Evolutionary conservation across 345 rosid genomes (phyloP).

Genomic region (Balakata baccata): DNA sequence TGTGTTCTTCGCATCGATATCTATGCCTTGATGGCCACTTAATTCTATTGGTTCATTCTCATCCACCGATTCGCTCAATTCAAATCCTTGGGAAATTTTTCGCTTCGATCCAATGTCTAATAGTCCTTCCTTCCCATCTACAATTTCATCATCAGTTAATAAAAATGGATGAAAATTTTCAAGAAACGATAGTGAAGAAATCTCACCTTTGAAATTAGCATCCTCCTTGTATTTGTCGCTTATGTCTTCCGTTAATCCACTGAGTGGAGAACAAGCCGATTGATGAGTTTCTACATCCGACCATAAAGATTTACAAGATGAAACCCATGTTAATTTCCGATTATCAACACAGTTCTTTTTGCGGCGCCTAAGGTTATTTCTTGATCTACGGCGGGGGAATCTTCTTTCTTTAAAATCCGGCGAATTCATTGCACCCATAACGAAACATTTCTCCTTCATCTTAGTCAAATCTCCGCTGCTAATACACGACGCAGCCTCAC

Average conservation of each 20-base stretch:
- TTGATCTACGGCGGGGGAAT: slow-evolving; percentile 29
- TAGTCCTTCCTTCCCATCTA: slow-evolving; percentile 34
- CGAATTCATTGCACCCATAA: slow-evolving; percentile 13
- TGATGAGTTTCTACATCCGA: slow-evolving; percentile 19
- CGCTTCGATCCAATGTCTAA: slow-evolving; percentile 25
- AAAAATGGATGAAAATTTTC: background rate
- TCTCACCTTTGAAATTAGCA: slow-evolving; percentile 24
- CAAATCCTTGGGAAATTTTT: slow-evolving; percentile 27
- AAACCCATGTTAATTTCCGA: slow-evolving; percentile 27
- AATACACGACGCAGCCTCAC: slow-evolving; percentile 24
- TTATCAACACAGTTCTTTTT: slow-evolving; percentile 27
- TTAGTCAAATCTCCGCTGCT: background rate
- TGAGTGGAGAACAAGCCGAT: slow-evolving; percentile 20
- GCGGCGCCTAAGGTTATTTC: slow-evolving; percentile 41
- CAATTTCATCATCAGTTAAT: slow-evolving; percentile 4
- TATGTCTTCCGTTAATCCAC: slow-evolving; percentile 22
- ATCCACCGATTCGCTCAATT: slow-evolving; percentile 16
- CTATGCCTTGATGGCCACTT: slow-evolving; percentile 23
- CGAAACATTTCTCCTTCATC: slow-evolving; percentile 16
- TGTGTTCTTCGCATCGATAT: slow-evolving; percentile 26
- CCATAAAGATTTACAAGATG: slow-evolving; percentile 34
- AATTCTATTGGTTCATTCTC: slow-evolving; percentile 25
- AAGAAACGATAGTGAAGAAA: too few species aligned
- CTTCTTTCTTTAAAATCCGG: slow-evolving; percentile 30
- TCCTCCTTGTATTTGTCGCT: slow-evolving; percentile 15